phyloP scores from a whole-genome alignment of 2,329 filamentous ascomycete genomes.

The Whalleya microplaca region DNA sequence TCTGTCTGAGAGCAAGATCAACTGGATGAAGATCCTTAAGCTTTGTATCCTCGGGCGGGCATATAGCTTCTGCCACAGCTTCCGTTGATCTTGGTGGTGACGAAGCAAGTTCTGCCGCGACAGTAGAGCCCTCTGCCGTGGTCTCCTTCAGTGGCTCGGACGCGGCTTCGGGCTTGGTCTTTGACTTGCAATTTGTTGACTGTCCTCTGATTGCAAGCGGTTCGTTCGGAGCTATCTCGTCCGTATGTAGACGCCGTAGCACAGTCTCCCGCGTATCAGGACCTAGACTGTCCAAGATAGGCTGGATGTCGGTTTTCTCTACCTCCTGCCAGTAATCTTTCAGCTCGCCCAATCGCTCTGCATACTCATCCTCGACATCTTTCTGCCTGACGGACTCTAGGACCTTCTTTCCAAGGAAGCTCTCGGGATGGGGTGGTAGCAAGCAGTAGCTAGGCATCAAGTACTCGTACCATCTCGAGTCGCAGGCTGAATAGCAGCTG shows the following conservation, averaged over 20 bases:
- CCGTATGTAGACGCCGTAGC: conserved; percentile 59
- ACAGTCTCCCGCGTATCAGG: conserved; percentile 67
- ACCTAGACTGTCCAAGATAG: conserved; percentile 64
- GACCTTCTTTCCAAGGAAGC: conserved; percentile 82
- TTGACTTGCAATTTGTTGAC: conserved; percentile 12
- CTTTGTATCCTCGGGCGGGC: conserved; percentile 30
- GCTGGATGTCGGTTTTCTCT: conserved; percentile 80
- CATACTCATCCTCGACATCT: conserved; percentile 70
- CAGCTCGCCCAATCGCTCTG: conserved; percentile 74
- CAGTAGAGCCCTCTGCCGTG: conserved; percentile 4
- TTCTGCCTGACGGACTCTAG: conserved; percentile 76
- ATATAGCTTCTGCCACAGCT: neutral
- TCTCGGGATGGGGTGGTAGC: conserved; percentile 87
- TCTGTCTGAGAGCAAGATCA: conserved; percentile 69
- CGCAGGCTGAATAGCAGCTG: conserved; percentile 92
- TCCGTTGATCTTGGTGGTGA: conserved; percentile 16
- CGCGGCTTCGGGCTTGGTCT: conserved; percentile 4
- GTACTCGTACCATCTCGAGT: conserved; percentile 97
- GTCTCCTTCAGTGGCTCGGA: conserved; percentile 8
- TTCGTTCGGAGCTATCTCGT: conserved; percentile 13
- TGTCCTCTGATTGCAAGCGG: conserved; percentile 12
- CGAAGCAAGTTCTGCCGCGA: conserved; percentile 30
- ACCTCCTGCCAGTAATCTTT: conserved; percentile 80
- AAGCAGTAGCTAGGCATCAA: conserved; percentile 92
- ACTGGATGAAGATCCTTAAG: conserved; percentile 53